Evolutionary conservation across 75 land plant species (phyloP), one percentile per base, ranked within the genome.

Genomic region (Azolla pinnata): DNA sequence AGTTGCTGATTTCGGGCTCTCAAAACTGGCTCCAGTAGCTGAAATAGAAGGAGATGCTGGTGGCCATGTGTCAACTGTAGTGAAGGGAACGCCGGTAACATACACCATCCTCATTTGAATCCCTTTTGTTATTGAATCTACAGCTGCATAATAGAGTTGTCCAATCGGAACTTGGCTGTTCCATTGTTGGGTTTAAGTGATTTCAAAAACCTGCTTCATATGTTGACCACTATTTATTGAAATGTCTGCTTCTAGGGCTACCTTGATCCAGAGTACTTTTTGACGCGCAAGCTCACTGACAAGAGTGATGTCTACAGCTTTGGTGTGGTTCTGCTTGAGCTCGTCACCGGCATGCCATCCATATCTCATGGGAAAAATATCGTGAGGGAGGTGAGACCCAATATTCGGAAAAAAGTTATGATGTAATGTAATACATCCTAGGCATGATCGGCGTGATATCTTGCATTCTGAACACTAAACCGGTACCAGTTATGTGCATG

Each of bases 231-330:
- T n/a, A n/a, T n/a, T n/a, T n/a, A n/a, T n/a, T n/a, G n/a, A n/a
- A n/a, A n/a, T n/a, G n/a, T 18, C 0, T 50, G 10, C 28, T 29
- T 74, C 69, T 69, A 88, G 95, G 93, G 93, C n/a, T 91, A 91
- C 59, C 72, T 91, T 21, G 97, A 91, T 72, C 97, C 93, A 34
- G 93, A 91, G 31, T 91, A 91, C 60, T 82, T 87, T 46, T 59
- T 82, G 27, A 91, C 93, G 0, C 85, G 74, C 35, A 75, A 87
- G 55, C 69, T 91, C 45, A 91, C 97, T 0, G 97, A 91, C 60
- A 91, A 91, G 72, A 91, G 97, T 74, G 97, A 92, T 65, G 97
- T 92, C 27, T 92, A 92, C 51, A 92, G 97, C 67, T 87, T 92
- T 57, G 96, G 97, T 14, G 82, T 92, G 40, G 97, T 92, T 14